Percentiles rank a stretch among this genome's conserved stretches.
phyloP scores from a whole-genome alignment of 2,329 filamentous ascomycete genomes.

The Setomelanomma holmii region DNA sequence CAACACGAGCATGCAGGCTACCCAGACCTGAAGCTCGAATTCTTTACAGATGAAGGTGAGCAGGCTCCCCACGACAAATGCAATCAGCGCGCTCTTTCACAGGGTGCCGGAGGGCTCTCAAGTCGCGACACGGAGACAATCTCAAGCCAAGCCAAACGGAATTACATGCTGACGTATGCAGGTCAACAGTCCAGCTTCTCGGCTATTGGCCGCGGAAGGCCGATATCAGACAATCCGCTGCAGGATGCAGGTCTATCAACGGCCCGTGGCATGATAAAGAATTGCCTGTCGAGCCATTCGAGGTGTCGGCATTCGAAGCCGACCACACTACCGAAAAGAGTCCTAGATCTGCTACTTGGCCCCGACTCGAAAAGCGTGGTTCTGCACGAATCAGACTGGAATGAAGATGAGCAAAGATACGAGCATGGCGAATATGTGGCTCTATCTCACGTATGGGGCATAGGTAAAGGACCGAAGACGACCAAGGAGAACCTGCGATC shows the following conservation, averaged over 20 bases:
- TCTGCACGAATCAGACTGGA: slow-evolving; percentile 38
- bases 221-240: slow-evolving; percentile 37
- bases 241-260: slow-evolving; percentile 36
- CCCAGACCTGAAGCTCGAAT: slow-evolving; percentile 46
- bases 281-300: slow-evolving; percentile 39
- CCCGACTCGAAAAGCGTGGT: slow-evolving; percentile 38
- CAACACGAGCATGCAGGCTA: slow-evolving; percentile 31
- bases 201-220: slow-evolving; percentile 43
- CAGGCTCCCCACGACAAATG: neutral
- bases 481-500: slow-evolving; percentile 34
- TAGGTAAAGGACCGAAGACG: slow-evolving; percentile 35
- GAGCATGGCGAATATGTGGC: slow-evolving; percentile 44
- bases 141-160: slow-evolving; percentile 1
- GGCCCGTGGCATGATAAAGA: slow-evolving; percentile 35
- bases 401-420: slow-evolving; percentile 31
- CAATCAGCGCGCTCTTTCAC: too few relatives aligned
- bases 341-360: slow-evolving; percentile 37
- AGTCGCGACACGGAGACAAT: neutral
- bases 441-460: slow-evolving; percentile 44
- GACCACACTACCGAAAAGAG: slow-evolving; percentile 36
- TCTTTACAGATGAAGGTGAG: slow-evolving; percentile 47
- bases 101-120: too few relatives aligned
- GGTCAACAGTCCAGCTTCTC: slow-evolving; percentile 45
- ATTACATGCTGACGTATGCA: slow-evolving; percentile 14
- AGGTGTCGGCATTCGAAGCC: slow-evolving; percentile 34